Conservation (phyloP, 2,329 filamentous ascomycete genomes). For the Aphanoascus verrucosus region DNA sequence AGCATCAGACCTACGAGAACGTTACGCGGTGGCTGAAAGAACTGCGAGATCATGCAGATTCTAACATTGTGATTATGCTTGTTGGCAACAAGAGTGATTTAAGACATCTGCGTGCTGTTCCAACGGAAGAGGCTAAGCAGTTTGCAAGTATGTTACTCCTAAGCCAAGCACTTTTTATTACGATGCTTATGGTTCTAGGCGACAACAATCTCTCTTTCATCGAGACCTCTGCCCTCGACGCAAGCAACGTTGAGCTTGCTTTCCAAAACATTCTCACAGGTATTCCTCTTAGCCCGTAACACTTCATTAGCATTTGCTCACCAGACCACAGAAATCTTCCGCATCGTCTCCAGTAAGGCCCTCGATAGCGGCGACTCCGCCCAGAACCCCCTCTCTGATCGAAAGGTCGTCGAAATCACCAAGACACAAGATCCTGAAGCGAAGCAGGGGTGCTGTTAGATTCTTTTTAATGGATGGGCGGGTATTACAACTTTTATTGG, state of each 20-base stretch:
- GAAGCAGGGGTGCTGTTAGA: constrained; percentile 46
- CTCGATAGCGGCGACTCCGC: constrained; percentile 78
- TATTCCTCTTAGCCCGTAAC: constrained; percentile 37
- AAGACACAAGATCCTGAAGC: constrained; percentile 69
- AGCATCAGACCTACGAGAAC: constrained; percentile 98
- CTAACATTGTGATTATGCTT: constrained; percentile 99
- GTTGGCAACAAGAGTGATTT: constrained; percentile 99
- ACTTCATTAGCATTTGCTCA: constrained; percentile 14
- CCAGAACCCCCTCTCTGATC: constrained; percentile 67
- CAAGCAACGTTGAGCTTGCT: constrained; percentile 96
- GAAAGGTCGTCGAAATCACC: constrained; percentile 71
- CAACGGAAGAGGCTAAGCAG: constrained; percentile 93
- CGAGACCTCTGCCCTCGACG: constrained; percentile 95
- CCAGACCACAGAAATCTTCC: constrained; percentile 73
- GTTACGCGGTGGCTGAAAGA: constrained; percentile 99
- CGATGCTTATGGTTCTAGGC: constrained; percentile 45
- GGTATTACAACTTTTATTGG: constrained; percentile 9
- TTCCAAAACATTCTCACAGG: constrained; percentile 99
- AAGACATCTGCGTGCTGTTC: constrained; percentile 91
- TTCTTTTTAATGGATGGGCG: constrained; percentile 1
- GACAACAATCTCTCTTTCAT: constrained; percentile 98
- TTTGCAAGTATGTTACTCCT: constrained; percentile 65
- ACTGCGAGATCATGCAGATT: constrained; percentile 92
- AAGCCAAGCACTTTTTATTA: background rate
- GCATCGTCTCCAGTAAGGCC: constrained; percentile 95